Evolutionary conservation across 2,329 filamentous ascomycete genomes (phyloP).

Genomic region (Xylaria sp.): DNA sequence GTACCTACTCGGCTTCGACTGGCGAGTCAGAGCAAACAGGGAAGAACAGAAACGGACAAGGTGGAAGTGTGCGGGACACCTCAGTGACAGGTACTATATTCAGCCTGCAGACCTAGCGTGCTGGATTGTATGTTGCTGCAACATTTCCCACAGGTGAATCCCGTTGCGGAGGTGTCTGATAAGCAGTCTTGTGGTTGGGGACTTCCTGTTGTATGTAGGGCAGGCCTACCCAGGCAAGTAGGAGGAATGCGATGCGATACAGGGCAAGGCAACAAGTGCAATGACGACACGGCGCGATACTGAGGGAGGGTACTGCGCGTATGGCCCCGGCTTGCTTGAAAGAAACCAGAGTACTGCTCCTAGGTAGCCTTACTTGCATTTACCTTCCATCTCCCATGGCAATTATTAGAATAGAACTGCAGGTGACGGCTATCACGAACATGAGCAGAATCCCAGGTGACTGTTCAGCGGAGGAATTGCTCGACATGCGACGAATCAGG

Average conservation of each 20-base stretch:
- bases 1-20: background rate
- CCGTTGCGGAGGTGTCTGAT: slow-evolving; percentile 18
- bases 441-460: background rate
- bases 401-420: background rate
- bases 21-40: background rate
- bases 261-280: background rate
- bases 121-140: slow-evolving; percentile 15
- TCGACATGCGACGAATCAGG: background rate
- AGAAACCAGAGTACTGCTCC: too few relatives aligned
- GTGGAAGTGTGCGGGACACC: background rate
- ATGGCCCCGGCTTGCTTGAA: too few relatives aligned
- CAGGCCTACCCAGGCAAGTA: background rate
- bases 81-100: background rate
- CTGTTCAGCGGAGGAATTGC: background rate
- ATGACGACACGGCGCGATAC: too few relatives aligned
- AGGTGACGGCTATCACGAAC: background rate
- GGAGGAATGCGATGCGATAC: background rate
- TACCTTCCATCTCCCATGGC: background rate
- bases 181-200: background rate
- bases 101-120: background rate
- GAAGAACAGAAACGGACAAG: slow-evolving; percentile 3
- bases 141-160: slow-evolving; percentile 14
- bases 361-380: too few relatives aligned
- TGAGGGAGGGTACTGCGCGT: too few relatives aligned
- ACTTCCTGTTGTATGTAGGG: background rate